These are phyloP conservation scores for Xylaria palmicola DNA, from an alignment of 495 filamentous ascomycete genomes.

Conservation along the genomic window DNA sequence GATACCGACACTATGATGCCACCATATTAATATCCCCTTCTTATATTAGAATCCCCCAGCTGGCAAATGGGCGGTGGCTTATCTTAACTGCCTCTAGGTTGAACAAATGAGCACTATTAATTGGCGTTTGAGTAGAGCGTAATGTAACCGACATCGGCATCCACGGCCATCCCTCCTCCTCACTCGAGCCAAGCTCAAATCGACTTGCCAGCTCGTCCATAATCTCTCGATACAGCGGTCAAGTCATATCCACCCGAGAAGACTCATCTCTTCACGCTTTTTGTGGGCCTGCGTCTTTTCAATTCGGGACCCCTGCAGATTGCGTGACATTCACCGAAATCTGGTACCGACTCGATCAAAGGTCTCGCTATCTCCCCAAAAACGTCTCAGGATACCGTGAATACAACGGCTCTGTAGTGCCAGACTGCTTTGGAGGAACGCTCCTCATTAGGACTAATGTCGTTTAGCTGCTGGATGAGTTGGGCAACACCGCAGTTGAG, in stretches of 20 bases:
- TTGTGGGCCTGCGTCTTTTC: not conserved
- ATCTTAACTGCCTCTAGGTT: not conserved
- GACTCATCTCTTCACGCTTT: not conserved
- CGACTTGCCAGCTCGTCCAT: not conserved
- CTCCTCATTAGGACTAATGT: not conserved
- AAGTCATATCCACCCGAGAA: conserved; percentile 5
- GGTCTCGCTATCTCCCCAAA: not conserved
- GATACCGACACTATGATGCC: not conserved
- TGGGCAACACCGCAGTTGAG: not conserved
- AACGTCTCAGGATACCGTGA: not conserved
- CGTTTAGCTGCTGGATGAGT: not conserved
- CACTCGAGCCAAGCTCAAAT: not conserved
- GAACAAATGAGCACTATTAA: not conserved
- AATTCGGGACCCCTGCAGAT: conserved; percentile 2
- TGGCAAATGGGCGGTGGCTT: not conserved
- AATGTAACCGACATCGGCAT: conserved; percentile 4
- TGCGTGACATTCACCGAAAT: conserved; percentile 11
- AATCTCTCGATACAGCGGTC: not conserved
- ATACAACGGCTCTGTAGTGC: not conserved
- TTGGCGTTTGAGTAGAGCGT: not conserved
- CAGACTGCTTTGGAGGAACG: not conserved
- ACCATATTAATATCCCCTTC: not conserved
- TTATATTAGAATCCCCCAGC: not conserved
- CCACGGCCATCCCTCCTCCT: not conserved
- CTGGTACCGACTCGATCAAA: not conserved